phyloP scores from a whole-genome alignment of 208 protist genomes.

The Wallacemonas rigidus region DNA sequence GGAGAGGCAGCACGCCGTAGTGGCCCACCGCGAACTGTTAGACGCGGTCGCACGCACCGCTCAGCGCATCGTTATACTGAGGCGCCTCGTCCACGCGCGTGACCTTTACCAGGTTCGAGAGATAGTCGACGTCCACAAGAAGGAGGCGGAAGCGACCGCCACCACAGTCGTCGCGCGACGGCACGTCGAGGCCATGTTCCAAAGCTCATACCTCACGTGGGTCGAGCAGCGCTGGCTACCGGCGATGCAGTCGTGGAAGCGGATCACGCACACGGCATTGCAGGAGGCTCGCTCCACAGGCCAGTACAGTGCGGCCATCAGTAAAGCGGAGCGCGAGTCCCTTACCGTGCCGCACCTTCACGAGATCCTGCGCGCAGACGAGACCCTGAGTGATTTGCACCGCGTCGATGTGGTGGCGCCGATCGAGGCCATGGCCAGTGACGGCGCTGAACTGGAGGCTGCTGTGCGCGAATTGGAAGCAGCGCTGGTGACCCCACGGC shows the following conservation, averaged over 20 bases:
- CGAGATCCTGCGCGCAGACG: slow-evolving; percentile 63
- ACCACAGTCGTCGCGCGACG: background rate
- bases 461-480: slow-evolving; percentile 7
- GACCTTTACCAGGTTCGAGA: slow-evolving; percentile 42
- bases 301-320: slow-evolving; percentile 42
- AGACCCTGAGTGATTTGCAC: slow-evolving; percentile 58
- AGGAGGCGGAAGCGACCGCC: slow-evolving; percentile 14
- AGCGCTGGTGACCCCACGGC: background rate
- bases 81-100: slow-evolving; percentile 34
- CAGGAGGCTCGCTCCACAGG: slow-evolving; percentile 30
- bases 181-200: slow-evolving; percentile 23
- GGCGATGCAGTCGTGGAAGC: slow-evolving; percentile 60
- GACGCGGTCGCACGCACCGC: slow-evolving; percentile 38
- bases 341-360: slow-evolving; percentile 48
- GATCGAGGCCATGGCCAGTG: slow-evolving; percentile 32
- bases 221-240: slow-evolving; percentile 71
- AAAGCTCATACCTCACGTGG: slow-evolving; percentile 62
- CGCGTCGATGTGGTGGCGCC: slow-evolving; percentile 47
- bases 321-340: slow-evolving; percentile 34
- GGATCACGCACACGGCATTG: slow-evolving; percentile 33
- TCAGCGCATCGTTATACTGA: slow-evolving; percentile 50
- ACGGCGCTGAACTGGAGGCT: background rate
- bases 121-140: slow-evolving; percentile 33
- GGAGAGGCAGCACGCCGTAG: slow-evolving; percentile 33
- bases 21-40: slow-evolving; percentile 36